Conservation (phyloP, 2,329 filamentous ascomycete genomes). For the Phialophora macrospora region DNA sequence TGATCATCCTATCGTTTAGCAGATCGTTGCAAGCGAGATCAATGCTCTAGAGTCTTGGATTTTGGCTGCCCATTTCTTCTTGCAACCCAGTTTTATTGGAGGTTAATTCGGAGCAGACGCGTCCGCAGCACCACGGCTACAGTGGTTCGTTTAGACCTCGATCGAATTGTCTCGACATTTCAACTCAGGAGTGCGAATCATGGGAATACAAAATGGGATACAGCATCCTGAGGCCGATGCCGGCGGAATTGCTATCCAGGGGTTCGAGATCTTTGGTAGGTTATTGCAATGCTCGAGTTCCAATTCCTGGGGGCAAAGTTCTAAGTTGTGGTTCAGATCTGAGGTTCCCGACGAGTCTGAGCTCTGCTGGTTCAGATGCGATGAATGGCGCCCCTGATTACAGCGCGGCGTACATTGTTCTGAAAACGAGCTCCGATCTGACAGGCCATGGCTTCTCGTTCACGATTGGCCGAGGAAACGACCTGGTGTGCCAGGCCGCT, state of each 20-base stretch:
- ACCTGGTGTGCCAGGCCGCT: constrained; percentile 81
- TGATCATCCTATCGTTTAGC: constrained; percentile 28
- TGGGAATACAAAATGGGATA: background rate
- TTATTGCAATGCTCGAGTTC: background rate
- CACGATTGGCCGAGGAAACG: constrained; percentile 71
- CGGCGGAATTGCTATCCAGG: background rate
- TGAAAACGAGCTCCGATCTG: constrained; percentile 72
- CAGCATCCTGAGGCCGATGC: background rate
- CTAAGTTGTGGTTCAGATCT: constrained; percentile 3
- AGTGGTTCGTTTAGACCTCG: background rate
- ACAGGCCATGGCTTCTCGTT: constrained; percentile 53
- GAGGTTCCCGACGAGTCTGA: constrained; percentile 18
- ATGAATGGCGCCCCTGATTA: constrained; percentile 96
- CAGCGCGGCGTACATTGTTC: constrained; percentile 90
- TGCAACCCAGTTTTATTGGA: no score
- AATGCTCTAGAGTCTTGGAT: constrained; percentile 40
- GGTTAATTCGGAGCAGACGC: background rate
- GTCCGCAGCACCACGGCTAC: background rate
- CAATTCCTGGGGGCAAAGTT: no score
- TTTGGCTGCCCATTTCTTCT: no score
- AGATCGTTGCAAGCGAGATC: constrained; percentile 44
- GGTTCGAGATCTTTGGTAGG: constrained; percentile 10
- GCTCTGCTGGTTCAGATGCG: constrained; percentile 26
- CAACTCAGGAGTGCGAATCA: background rate
- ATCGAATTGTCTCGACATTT: background rate